A percentile compares a stretch with the other conserved stretches of the same genome.
Conservation (phyloP, 1,139 yeast genomes). For the Zhuliangozyma blackwelliae region DNA sequence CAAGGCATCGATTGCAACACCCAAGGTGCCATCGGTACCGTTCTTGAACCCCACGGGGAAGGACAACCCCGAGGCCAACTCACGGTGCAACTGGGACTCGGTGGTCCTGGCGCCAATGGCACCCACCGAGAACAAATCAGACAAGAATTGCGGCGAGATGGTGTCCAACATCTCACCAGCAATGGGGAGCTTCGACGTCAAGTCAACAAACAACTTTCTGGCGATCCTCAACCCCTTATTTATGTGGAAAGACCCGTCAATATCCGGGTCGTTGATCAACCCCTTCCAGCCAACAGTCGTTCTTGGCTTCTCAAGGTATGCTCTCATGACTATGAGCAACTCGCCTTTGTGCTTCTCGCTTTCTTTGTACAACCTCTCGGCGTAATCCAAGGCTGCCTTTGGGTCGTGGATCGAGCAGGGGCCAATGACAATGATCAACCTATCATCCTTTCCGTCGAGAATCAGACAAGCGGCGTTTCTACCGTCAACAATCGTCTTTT, state of each 20-base stretch:
- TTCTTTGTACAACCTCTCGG: constrained; percentile 59
- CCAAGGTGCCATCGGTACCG: constrained; percentile 94
- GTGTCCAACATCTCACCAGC: constrained; percentile 98
- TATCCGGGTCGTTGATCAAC: constrained; percentile 92
- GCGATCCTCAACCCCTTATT: constrained; percentile 90
- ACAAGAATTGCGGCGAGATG: constrained; percentile 93
- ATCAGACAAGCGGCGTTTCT: constrained; percentile 73
- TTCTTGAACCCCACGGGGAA: constrained; percentile 99
- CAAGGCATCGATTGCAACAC: constrained; percentile 92
- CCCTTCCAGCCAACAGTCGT: constrained; percentile 99
- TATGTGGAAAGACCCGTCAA: constrained; percentile 87
- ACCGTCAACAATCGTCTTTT: constrained; percentile 69
- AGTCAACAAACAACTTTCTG: constrained; percentile 78
- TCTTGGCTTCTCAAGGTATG: constrained; percentile 96
- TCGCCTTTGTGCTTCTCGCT: constrained; percentile 71
- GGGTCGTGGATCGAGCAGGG: constrained; percentile 97
- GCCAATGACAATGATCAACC: constrained; percentile 80
- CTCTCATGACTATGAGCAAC: constrained; percentile 87
- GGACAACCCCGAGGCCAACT: constrained; percentile 90
- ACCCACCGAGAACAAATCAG: constrained; percentile 88
- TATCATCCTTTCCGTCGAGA: constrained; percentile 71
- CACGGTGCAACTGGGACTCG: constrained; percentile 96
- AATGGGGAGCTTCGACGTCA: constrained; percentile 79
- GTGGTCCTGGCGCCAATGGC: constrained; percentile 99
- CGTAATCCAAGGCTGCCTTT: constrained; percentile 85